Evolutionary conservation across 805 yeast genomes (phyloP).

Genomic region (Suhomyces kilbournensis): DNA sequence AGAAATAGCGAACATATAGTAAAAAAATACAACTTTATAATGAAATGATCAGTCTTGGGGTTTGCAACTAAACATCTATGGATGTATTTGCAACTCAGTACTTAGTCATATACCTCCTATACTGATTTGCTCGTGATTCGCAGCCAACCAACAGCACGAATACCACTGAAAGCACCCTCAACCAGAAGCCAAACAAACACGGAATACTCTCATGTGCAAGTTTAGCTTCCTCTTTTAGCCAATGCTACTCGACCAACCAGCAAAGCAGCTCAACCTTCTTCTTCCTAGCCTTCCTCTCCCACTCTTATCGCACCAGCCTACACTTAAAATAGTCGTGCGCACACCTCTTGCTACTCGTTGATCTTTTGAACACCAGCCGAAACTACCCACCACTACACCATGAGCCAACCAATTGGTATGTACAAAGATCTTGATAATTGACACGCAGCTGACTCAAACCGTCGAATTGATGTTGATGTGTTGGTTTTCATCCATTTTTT

Average conservation of each 20-base stretch:
- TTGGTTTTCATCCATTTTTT: not conserved
- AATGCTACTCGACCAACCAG: too few relatives aligned
- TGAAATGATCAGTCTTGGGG: too few relatives aligned
- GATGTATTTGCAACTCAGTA: too few relatives aligned
- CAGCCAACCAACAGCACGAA: not conserved
- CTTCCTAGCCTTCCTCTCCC: not conserved
- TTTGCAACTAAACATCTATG: too few relatives aligned
- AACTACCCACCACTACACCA: not conserved
- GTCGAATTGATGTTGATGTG: not conserved
- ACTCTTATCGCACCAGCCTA: not conserved
- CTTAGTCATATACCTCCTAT: too few relatives aligned
- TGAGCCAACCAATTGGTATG: slow-evolving; percentile 31
- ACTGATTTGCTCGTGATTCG: not conserved
- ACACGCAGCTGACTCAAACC: not conserved
- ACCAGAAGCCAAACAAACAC: not conserved
- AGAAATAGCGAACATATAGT: not conserved
- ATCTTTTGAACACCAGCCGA: slow-evolving; percentile 11
- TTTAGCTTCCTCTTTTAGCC: too few relatives aligned
- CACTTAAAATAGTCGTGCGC: not conserved
- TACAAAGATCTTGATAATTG: slow-evolving; percentile 4
- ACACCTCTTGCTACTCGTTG: not conserved
- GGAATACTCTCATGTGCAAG: too few relatives aligned
- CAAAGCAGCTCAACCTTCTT: not conserved
- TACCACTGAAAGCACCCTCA: not conserved
- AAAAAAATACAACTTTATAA: too few relatives aligned